Conservation (phyloP, 2,329 filamentous ascomycete genomes). For the Hypomyces perniciosus region DNA sequence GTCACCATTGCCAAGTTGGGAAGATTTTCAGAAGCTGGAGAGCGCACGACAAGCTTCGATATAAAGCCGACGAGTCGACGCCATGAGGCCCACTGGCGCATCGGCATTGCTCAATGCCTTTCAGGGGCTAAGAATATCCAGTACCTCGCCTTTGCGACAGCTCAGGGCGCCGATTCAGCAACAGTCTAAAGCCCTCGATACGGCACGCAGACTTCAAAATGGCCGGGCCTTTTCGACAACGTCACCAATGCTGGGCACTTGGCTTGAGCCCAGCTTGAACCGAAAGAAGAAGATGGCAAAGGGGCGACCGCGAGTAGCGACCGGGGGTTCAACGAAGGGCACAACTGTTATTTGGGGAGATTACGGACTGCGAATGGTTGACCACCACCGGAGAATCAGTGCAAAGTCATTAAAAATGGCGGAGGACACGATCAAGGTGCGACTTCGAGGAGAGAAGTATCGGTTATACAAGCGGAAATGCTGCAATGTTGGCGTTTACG, state of each 20-base stretch:
- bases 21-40: constrained; percentile 30
- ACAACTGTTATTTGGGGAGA: constrained; percentile 97
- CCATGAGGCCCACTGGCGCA: constrained; percentile 42
- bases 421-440: constrained; percentile 85
- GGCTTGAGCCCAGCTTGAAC: constrained; percentile 72
- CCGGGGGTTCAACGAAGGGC: constrained; percentile 83
- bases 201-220: constrained; percentile 36
- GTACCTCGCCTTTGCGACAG: constrained; percentile 35
- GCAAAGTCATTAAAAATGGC: constrained; percentile 82
- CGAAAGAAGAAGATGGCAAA: constrained; percentile 88
- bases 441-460: constrained; percentile 86
- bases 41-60: constrained; percentile 17
- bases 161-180: constrained; percentile 27
- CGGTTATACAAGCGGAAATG: constrained; percentile 84
- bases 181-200: constrained; percentile 24
- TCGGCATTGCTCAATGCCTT: constrained; percentile 46
- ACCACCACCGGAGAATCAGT: constrained; percentile 87
- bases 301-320: constrained; percentile 79
- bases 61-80: constrained; percentile 22
- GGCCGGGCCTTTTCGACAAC: constrained; percentile 69
- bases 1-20: constrained; percentile 8
- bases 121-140: constrained; percentile 41
- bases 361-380: constrained; percentile 87
- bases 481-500: constrained; percentile 92
- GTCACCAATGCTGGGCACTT: constrained; percentile 53